Evolutionary conservation across 2,329 filamentous ascomycete species (phyloP).

Genomic region (Exophiala sp.): DNA sequence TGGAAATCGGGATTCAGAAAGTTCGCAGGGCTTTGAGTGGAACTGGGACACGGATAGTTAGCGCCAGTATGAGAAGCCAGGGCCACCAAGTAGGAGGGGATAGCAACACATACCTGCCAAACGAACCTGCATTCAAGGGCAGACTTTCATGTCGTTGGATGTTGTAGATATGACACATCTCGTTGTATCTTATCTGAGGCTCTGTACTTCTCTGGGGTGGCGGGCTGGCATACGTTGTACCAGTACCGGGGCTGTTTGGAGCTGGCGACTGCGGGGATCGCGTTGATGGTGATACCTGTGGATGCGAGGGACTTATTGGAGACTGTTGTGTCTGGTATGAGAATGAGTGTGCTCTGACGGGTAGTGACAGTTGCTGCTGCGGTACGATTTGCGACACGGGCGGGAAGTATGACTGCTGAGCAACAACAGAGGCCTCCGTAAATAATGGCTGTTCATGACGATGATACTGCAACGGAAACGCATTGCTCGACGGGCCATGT

Average conservation of each 20-base stretch:
- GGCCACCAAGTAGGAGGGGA: neutral
- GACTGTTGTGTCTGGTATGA: constrained; percentile 11
- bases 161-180: constrained; percentile 14
- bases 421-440: neutral
- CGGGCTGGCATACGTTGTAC: constrained; percentile 6
- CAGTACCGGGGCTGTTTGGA: neutral
- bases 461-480: constrained; percentile 63
- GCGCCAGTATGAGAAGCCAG: neutral
- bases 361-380: constrained; percentile 1
- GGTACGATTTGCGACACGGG: constrained; percentile 1
- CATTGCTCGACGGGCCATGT: neutral
- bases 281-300: constrained; percentile 11
- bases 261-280: constrained; percentile 15
- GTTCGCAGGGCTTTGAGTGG: constrained; percentile 42
- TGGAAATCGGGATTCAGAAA: constrained; percentile 44
- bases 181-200: constrained; percentile 18
- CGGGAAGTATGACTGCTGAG: constrained; percentile 13
- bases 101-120: constrained; percentile 14
- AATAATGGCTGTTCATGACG: constrained; percentile 66
- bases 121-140: constrained; percentile 17
- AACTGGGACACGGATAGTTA: constrained; percentile 30
- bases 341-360: constrained; percentile 11
- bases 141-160: constrained; percentile 15
- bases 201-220: constrained; percentile 3
- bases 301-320: constrained; percentile 8